Evolutionary conservation across 805 yeast genomes (phyloP).

Genomic region (Saccharomycopsis javanensis): DNA sequence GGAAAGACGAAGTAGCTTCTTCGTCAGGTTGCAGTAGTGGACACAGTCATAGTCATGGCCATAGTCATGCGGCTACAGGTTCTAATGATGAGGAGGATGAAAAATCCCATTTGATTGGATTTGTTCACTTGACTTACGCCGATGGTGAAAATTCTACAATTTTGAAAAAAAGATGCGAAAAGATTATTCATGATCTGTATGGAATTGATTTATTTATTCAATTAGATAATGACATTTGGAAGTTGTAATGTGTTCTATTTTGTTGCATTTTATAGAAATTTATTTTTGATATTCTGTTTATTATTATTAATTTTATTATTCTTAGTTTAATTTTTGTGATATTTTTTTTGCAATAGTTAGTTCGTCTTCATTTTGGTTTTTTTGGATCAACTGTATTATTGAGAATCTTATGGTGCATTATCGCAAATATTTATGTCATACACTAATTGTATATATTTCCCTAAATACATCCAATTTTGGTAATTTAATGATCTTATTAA

Average conservation of each 20-base stretch:
- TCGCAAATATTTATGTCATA: too few species aligned
- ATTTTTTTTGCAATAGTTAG: neutral
- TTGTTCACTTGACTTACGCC: conserved; percentile 66
- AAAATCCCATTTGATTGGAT: conserved; percentile 49
- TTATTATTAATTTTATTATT: too few species aligned
- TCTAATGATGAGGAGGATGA: conserved; percentile 20
- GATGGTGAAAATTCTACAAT: conserved; percentile 56
- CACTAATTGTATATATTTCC: neutral
- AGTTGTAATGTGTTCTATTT: neutral
- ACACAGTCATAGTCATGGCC: conserved; percentile 25
- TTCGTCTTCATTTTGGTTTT: too few species aligned
- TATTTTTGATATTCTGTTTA: too few species aligned
- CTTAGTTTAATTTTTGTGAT: neutral
- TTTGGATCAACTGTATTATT: too few species aligned
- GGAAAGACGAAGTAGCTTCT: conserved; percentile 42
- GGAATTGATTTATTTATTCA: conserved; percentile 17
- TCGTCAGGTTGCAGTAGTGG: neutral
- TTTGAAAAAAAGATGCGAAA: conserved; percentile 51
- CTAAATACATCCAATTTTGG: too few species aligned
- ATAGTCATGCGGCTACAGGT: conserved; percentile 21
- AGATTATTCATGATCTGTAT: conserved; percentile 31
- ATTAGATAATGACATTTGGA: conserved; percentile 17
- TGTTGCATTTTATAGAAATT: too few species aligned
- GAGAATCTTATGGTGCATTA: neutral
- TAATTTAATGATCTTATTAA: too few species aligned